Base-by-base conservation (phyloP, 345 rosid genomes). In the Brassica incana region DNA sequence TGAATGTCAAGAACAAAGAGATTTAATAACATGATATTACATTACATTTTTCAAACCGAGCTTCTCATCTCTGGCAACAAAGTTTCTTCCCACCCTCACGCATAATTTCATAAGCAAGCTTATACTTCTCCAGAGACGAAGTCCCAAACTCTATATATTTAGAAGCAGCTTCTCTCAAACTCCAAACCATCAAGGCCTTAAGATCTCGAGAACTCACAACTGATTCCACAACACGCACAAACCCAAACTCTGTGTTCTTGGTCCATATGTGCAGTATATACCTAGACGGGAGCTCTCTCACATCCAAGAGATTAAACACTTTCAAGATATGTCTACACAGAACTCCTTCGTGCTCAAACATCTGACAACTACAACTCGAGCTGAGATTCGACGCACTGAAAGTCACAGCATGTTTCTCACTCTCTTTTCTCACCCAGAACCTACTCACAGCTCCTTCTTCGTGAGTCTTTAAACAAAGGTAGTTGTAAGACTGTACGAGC, bases 301-400 rank as follows among this genome's bases (percentile, higher is more conserved):
- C 77, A 63, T 86, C 89, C 79, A 94, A 77, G 65, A 89, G 77
- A 56, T 88, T 87, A 81, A 92, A 91, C 77, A 94, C 88, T 81
- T 89, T 90, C 81, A 92, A 80, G 40, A 87, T 77, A 81, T 94
- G 98, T 73, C 95, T 87, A 67, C 98, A 92, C 45, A 94, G 83
- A 56, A 92, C 75, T 16, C 98, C 98, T 83, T 88, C 92, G 63
- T 86, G 90, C 84, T 94, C 98, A 76, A 94, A 94, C 98, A 92
- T 90, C 67, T 86, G 96, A 77, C 98, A 94, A 77, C 97, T 86
- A 66, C 97, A 91, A 72, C 88, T 86, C 61, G 84, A 87, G 71
- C 82, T 84, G 25, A 87, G 85, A 78, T 84, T 86, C 18, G 90
- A 88, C 8, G 89, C 86, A 73, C 88, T 81, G 63, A 94, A 86